These are phyloP conservation scores for Scedosporium boydii DNA, from an alignment of 2,329 filamentous ascomycete species.

Conservation along the genomic window DNA sequence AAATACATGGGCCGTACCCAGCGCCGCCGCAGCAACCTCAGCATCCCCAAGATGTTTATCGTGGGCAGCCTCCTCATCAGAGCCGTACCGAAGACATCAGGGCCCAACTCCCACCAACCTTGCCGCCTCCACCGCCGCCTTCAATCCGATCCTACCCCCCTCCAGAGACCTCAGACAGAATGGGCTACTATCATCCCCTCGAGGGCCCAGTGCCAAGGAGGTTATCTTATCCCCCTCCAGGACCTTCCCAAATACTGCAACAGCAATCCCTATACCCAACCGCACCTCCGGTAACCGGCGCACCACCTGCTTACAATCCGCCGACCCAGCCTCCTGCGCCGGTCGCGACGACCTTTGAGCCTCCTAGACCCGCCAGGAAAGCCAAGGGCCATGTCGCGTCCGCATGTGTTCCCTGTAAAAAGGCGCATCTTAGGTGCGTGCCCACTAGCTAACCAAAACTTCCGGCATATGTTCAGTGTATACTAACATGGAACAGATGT, in stretches of 20 bases:
- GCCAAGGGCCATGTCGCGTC: constrained; percentile 77
- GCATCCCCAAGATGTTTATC: constrained; percentile 38
- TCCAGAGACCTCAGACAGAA: constrained; percentile 26
- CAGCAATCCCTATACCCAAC: neutral
- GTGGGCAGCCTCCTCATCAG: constrained; percentile 17
- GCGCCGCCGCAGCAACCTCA: neutral
- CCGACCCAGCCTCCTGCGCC: constrained; percentile 24
- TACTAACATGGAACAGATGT: constrained; percentile 34
- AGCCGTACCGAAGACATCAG: constrained; percentile 1
- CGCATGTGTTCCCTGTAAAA: constrained; percentile 78
- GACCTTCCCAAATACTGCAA: constrained; percentile 10
- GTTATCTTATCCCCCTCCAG: constrained; percentile 13
- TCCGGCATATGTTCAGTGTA: neutral
- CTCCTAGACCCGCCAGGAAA: constrained; percentile 54
- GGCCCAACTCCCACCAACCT: constrained; percentile 5
- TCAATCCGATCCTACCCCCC: constrained; percentile 24
- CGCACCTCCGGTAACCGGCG: neutral
- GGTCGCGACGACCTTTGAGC: constrained; percentile 39
- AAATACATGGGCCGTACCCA: constrained; percentile 29
- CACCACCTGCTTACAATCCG: constrained; percentile 7
- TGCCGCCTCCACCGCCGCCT: constrained; percentile 16
- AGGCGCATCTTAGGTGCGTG: constrained; percentile 62
- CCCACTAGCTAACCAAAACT: neutral
- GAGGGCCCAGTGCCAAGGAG: constrained; percentile 25
- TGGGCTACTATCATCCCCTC: constrained; percentile 27